Conservation (phyloP, 176 grass and related monocot species). For the Hsuehochloa calcarea region DNA sequence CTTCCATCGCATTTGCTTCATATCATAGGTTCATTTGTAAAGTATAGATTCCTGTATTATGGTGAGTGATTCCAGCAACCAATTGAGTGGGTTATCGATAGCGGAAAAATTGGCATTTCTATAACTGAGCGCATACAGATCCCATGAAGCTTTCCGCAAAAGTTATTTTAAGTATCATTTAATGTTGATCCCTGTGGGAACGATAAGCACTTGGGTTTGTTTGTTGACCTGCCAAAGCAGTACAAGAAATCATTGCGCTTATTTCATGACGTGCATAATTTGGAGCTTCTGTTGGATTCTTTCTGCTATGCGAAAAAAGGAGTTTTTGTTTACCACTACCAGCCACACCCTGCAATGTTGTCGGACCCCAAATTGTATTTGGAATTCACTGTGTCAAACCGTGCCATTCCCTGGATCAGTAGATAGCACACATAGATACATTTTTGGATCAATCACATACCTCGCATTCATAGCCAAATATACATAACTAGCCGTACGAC, state of each 20-base stretch:
- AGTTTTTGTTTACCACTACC: neutral
- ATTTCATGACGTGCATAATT: neutral
- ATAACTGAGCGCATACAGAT: neutral
- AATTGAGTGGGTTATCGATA: neutral
- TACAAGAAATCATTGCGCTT: neutral
- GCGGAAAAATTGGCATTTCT: neutral
- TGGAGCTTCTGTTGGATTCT: neutral
- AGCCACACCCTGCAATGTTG: neutral
- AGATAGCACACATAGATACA: too few species aligned
- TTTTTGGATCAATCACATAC: too few species aligned
- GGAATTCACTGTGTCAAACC: too few species aligned
- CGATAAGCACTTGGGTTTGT: neutral
- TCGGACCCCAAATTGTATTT: too few species aligned
- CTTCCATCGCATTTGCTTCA: neutral
- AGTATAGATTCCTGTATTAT: neutral
- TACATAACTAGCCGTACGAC: too few species aligned
- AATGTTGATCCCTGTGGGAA: conserved; percentile 7
- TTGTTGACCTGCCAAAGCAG: neutral
- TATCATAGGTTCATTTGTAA: neutral
- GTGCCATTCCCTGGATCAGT: too few species aligned
- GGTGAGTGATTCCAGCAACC: neutral
- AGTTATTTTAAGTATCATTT: neutral
- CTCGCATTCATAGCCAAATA: too few species aligned
- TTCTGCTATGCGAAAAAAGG: neutral
- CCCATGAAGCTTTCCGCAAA: neutral